Evolutionary conservation across 768 basidiomycete genomes (phyloP).

Genomic region (Nidularia pulvinata): DNA sequence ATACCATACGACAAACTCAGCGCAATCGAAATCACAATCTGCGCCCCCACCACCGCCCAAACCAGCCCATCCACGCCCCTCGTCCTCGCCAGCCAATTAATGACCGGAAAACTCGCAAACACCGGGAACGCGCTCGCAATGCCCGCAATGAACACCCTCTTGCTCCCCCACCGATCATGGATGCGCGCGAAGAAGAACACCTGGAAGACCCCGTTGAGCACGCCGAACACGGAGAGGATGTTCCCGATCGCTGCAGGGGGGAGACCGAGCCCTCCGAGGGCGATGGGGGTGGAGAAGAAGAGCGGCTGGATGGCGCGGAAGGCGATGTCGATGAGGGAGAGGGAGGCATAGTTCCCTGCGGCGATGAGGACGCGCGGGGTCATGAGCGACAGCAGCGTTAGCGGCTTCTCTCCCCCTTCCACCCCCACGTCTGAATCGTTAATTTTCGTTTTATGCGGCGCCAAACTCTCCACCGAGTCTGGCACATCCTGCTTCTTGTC

Average conservation of each 20-base stretch:
- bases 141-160: slow-evolving; percentile 53
- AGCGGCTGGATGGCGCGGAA: slow-evolving; percentile 61
- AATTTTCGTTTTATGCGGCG: neutral
- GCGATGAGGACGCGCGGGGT: slow-evolving; percentile 48
- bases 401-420: slow-evolving; percentile 18
- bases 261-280: slow-evolving; percentile 62
- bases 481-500: slow-evolving; percentile 5
- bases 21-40: slow-evolving; percentile 43
- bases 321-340: slow-evolving; percentile 53
- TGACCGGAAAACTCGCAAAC: slow-evolving; percentile 60
- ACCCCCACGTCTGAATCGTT: neutral
- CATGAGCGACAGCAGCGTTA: slow-evolving; percentile 40
- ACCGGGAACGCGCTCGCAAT: slow-evolving; percentile 48
- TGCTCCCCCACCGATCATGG: slow-evolving; percentile 64
- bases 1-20: slow-evolving; percentile 58
- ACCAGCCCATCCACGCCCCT: slow-evolving; percentile 45
- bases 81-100: slow-evolving; percentile 51
- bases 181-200: slow-evolving; percentile 65
- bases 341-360: slow-evolving; percentile 50
- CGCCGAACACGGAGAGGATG: slow-evolving; percentile 49
- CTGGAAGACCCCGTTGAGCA: slow-evolving; percentile 62
- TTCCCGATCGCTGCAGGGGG: slow-evolving; percentile 56
- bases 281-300: slow-evolving; percentile 62
- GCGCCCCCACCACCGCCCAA: slow-evolving; percentile 49
- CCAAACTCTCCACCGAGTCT: slow-evolving; percentile 2